Evolutionary conservation across 148 eudicot species (phyloP).

Genomic region (Persicaria tinctoria): DNA sequence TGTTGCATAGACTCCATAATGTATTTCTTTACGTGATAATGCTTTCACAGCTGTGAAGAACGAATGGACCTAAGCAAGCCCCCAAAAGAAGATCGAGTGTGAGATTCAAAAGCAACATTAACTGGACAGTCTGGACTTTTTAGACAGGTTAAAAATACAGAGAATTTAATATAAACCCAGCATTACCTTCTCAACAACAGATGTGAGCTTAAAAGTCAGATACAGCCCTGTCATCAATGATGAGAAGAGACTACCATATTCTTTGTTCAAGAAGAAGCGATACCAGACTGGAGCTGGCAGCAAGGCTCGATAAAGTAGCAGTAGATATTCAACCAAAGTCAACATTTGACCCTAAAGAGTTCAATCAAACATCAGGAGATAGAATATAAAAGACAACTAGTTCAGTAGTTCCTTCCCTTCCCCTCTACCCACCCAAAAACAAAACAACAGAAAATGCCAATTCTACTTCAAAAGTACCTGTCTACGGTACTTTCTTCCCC

Average conservation of each 20-base stretch:
- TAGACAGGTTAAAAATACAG: neutral
- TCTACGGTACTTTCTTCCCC: constrained; percentile 80
- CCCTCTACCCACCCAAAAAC: neutral
- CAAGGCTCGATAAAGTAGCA: constrained; percentile 84
- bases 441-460: neutral
- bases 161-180: constrained; percentile 1
- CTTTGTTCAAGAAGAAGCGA: constrained; percentile 90
- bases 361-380: neutral
- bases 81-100: neutral
- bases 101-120: constrained; percentile 10
- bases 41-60: constrained; percentile 58
- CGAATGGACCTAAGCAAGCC: constrained; percentile 45
- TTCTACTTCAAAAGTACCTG: constrained; percentile 41
- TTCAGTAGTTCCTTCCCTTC: neutral
- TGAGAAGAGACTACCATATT: constrained; percentile 88
- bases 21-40: constrained; percentile 60
- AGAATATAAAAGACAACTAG: neutral
- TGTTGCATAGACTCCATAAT: constrained; percentile 80
- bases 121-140: neutral
- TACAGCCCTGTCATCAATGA: constrained; percentile 86
- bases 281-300: constrained; percentile 95
- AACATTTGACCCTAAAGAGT: constrained; percentile 74
- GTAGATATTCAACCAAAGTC: constrained; percentile 77
- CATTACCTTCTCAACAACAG: constrained; percentile 78
- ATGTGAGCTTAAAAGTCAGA: constrained; percentile 91